Conservation (phyloP, 495 filamentous ascomycete species). For the Aspergillus biplanus region DNA sequence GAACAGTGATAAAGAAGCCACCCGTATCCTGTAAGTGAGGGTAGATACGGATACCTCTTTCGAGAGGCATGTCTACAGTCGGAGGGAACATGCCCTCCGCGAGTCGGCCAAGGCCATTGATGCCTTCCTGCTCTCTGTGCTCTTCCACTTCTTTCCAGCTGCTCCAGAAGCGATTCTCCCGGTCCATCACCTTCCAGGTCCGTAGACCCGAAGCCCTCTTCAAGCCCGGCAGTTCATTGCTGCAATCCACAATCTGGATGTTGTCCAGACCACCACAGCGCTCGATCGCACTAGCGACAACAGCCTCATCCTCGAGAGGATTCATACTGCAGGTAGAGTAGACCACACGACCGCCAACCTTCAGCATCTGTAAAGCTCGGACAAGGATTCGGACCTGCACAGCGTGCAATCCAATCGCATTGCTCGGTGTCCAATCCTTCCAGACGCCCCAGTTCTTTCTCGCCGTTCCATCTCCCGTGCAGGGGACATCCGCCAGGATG, state of each 20-base stretch:
- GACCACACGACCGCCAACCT: slow-evolving; percentile 89
- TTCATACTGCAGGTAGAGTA: slow-evolving; percentile 99
- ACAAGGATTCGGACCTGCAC: slow-evolving; percentile 89
- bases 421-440: slow-evolving; percentile 89
- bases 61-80: slow-evolving; percentile 68
- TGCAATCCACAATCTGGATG: slow-evolving; percentile 82
- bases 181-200: slow-evolving; percentile 88
- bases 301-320: slow-evolving; percentile 96
- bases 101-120: slow-evolving; percentile 64
- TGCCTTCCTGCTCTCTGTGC: slow-evolving; percentile 58
- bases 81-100: slow-evolving; percentile 85
- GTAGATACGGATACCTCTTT: slow-evolving; percentile 91
- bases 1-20: slow-evolving; percentile 93
- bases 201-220: slow-evolving; percentile 74
- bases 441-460: slow-evolving; percentile 91
- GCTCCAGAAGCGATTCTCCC: slow-evolving; percentile 71
- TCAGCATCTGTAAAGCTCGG: slow-evolving; percentile 93
- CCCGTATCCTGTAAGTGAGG: slow-evolving; percentile 95
- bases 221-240: slow-evolving; percentile 71
- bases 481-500: slow-evolving; percentile 94
- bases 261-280: slow-evolving; percentile 84
- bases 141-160: slow-evolving; percentile 76
- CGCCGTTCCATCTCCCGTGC: slow-evolving; percentile 90
- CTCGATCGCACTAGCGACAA: slow-evolving; percentile 81
- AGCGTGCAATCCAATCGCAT: slow-evolving; percentile 79